phyloP scores from a whole-genome alignment of 768 basidiomycete species.

The Lyophyllum decastes region DNA sequence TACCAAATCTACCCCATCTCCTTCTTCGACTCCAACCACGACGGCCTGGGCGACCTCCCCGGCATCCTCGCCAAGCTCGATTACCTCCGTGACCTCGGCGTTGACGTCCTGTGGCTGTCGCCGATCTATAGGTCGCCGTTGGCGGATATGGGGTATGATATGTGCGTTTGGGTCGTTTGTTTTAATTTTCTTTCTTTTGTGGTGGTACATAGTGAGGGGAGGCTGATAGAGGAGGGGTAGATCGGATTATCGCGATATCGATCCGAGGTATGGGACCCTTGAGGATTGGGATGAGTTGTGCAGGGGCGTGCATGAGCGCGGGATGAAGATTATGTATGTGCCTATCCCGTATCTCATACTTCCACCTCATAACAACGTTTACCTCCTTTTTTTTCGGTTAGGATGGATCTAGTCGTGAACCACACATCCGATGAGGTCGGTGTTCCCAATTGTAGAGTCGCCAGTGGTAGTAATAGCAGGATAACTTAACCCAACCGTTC shows the following conservation, averaged over 20 bases:
- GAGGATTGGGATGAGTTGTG: conserved; percentile 60
- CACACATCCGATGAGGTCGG: conserved; percentile 67
- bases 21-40: conserved; percentile 72
- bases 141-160: conserved; percentile 77
- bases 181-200: background rate
- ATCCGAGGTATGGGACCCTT: conserved; percentile 65
- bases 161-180: conserved; percentile 33
- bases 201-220: background rate
- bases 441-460: too few species aligned
- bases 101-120: conserved; percentile 68
- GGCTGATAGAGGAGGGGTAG: conserved; percentile 31
- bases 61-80: conserved; percentile 67
- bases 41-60: conserved; percentile 69
- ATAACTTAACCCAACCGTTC: background rate
- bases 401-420: conserved; percentile 80
- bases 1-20: conserved; percentile 76
- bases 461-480: too few species aligned
- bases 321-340: conserved; percentile 70
- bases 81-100: conserved; percentile 68
- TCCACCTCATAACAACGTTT: too few species aligned
- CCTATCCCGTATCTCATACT: background rate
- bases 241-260: conserved; percentile 64
- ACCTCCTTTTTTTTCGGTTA: too few species aligned
- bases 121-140: conserved; percentile 72
- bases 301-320: conserved; percentile 54